Conservation (phyloP, 352 stramenopile species). For the Globisporangium ultimum region DNA sequence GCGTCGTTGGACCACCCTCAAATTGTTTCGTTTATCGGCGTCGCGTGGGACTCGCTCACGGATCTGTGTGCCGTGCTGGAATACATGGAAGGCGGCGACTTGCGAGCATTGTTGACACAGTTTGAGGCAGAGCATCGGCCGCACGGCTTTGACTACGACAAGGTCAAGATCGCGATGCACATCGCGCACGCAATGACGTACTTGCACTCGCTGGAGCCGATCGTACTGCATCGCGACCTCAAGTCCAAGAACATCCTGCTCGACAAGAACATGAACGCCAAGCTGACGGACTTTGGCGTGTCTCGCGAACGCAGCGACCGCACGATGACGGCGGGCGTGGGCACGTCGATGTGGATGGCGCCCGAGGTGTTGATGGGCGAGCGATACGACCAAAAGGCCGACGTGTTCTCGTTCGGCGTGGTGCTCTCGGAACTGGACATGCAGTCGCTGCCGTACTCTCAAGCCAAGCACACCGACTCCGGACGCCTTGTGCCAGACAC, state of each 20-base stretch:
- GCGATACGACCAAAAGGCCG: slow-evolving; percentile 37
- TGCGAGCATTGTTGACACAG: slow-evolving; percentile 31
- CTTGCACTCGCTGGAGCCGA: slow-evolving; percentile 41
- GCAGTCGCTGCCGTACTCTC: slow-evolving; percentile 30
- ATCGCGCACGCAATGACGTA: slow-evolving; percentile 46
- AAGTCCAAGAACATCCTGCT: slow-evolving; percentile 66
- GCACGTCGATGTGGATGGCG: slow-evolving; percentile 42
- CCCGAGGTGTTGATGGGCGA: slow-evolving; percentile 52
- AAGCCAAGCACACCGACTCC: slow-evolving; percentile 12
- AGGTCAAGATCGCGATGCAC: slow-evolving; percentile 33
- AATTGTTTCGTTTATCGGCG: slow-evolving; percentile 63
- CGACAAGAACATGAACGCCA: slow-evolving; percentile 24
- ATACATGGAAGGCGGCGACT: slow-evolving; percentile 42
- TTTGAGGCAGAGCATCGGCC: slow-evolving; percentile 4
- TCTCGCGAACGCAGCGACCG: slow-evolving; percentile 27
- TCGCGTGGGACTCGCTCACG: slow-evolving; percentile 50
- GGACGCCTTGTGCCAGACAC: slow-evolving; percentile 24
- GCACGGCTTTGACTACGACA: slow-evolving; percentile 24
- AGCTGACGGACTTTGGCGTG: slow-evolving; percentile 59
- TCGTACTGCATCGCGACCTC: slow-evolving; percentile 47
- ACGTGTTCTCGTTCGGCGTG: slow-evolving; percentile 3
- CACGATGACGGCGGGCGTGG: slow-evolving; percentile 44
- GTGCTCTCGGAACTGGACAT: slow-evolving; percentile 6
- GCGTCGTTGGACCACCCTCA: slow-evolving; percentile 51
- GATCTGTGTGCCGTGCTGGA: slow-evolving; percentile 47